A percentile compares a stretch with the other conserved stretches of the same genome.
phyloP scores from a whole-genome alignment of 768 basidiomycete species.

The Paxillus ammoniavirescens region DNA sequence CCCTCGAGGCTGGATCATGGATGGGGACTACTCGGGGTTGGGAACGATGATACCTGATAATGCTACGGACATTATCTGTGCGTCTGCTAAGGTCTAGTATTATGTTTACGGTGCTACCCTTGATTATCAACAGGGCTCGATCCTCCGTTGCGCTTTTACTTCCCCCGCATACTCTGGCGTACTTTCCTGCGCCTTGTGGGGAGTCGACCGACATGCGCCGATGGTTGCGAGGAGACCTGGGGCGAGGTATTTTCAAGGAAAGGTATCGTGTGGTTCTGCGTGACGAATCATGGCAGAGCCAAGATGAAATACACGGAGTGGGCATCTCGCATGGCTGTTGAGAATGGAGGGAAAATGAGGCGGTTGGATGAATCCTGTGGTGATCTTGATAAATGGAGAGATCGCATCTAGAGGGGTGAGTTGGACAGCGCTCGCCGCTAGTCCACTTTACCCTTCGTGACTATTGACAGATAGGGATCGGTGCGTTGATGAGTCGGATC shows the following conservation, averaged over 20 bases:
- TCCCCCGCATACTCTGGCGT: slow-evolving; percentile 55
- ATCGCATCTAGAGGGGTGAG: slow-evolving; percentile 5
- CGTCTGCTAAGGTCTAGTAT: slow-evolving; percentile 12
- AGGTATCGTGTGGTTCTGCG: slow-evolving; percentile 51
- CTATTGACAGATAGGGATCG: too few relatives aligned
- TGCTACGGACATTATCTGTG: slow-evolving; percentile 56
- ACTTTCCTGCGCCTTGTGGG: slow-evolving; percentile 48
- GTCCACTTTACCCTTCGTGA: too few relatives aligned
- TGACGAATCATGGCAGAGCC: slow-evolving; percentile 36
- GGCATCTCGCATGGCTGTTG: slow-evolving; percentile 20
- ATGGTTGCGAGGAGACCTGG: slow-evolving; percentile 47
- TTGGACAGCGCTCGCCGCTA: too few relatives aligned
- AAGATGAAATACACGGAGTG: background rate
- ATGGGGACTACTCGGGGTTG: slow-evolving; percentile 42
- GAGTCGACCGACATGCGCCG: slow-evolving; percentile 36
- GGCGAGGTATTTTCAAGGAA: slow-evolving; percentile 43
- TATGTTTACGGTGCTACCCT: background rate
- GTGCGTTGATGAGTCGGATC: too few relatives aligned
- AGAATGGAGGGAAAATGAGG: slow-evolving; percentile 40
- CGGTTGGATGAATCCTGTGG: slow-evolving; percentile 52
- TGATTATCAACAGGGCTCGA: slow-evolving; percentile 53
- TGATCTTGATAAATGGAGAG: slow-evolving; percentile 42
- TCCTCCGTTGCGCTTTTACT: slow-evolving; percentile 58
- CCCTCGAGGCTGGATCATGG: slow-evolving; percentile 50
- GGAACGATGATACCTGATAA: slow-evolving; percentile 35